These are phyloP conservation scores for Naumovozyma baii DNA, from an alignment of 805 yeast genomes.

Conservation along the genomic window DNA sequence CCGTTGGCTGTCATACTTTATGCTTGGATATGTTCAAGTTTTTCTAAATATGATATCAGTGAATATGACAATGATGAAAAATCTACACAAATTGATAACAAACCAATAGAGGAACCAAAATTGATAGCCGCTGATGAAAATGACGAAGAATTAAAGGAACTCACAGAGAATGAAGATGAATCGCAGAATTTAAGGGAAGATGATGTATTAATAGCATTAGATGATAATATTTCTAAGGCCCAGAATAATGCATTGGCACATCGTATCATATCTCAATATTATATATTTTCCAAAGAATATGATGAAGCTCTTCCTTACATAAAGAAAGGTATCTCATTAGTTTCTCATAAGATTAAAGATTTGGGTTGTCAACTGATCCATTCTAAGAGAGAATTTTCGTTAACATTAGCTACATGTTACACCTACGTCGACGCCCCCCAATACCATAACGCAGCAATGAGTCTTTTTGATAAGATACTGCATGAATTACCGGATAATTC, in stretches of 20 bases:
- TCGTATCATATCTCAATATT: slow-evolving; percentile 54
- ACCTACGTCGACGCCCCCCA: slow-evolving; percentile 87
- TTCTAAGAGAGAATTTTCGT: slow-evolving; percentile 49
- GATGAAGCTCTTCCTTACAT: slow-evolving; percentile 51
- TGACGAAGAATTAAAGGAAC: slow-evolving; percentile 18
- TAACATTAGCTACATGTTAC: slow-evolving; percentile 64
- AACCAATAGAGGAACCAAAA: background rate
- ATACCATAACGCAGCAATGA: slow-evolving; percentile 65
- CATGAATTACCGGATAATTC: slow-evolving; percentile 36
- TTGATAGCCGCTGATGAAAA: slow-evolving; percentile 17
- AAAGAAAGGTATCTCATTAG: slow-evolving; percentile 46
- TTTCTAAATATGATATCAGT: slow-evolving; percentile 46
- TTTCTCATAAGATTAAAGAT: slow-evolving; percentile 39
- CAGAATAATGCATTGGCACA: slow-evolving; percentile 48
- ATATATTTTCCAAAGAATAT: slow-evolving; percentile 53
- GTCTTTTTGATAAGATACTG: slow-evolving; percentile 57
- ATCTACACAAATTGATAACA: slow-evolving; percentile 5
- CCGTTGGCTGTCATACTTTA: slow-evolving; percentile 55
- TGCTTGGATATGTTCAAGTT: slow-evolving; percentile 56
- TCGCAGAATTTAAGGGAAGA: slow-evolving; percentile 27
- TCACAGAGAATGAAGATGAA: slow-evolving; percentile 21
- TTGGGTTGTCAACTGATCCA: slow-evolving; percentile 41
- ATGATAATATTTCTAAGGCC: slow-evolving; percentile 41
- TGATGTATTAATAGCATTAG: slow-evolving; percentile 41
- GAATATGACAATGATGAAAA: slow-evolving; percentile 11